Base-by-base conservation (phyloP, 83 land plant species). In the Picea abies region DNA sequence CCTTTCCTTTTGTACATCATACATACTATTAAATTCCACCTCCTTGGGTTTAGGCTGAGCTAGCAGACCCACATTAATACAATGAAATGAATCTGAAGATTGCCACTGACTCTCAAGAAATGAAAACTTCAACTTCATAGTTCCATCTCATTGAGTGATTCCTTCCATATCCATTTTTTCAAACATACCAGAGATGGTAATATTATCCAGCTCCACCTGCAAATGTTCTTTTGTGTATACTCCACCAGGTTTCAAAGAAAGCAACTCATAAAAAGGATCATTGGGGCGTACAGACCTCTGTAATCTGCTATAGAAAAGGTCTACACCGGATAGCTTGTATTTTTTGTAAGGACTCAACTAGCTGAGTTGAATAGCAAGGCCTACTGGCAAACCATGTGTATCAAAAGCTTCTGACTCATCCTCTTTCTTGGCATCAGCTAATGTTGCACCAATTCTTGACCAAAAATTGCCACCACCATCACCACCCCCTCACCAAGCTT, bases 221-320 rank as follows among this genome's bases (percentile, higher is more conserved):
- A 96, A 89, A 84, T 91, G 92, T 10, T 90, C 84, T 80, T 88
- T 94, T 35, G 90, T 93, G 29, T 29, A 29, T 29, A 29, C 29
- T 29, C 29, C 29, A 29, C 29, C 97, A 0, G 93, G 86, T 25
- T 91, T 75, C 22, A 96, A 82, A 32, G 99, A 90, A 16, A 96
- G 93, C 86, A 93, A 93, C 84, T 96, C 99, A 84, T 93, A 93
- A 83, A 96, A 96, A 14, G 96, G 90, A 72, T 94, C 96, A 12
- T 90, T 92, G 12, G 88, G 60, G 20, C 87, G 11, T 49, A 49
- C 11, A 47, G 1, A 8, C 5, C 80, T 20, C 68, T 85, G 75
- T 49, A 85, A 87, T 76, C 87, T 69, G 52, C 87, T 90, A 81
- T 88, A 85, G 85, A 91, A 88, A 79, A 91, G 12, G 83, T 89